Base-by-base conservation (phyloP, 345 rosid species). In the Brassica napus region DNA sequence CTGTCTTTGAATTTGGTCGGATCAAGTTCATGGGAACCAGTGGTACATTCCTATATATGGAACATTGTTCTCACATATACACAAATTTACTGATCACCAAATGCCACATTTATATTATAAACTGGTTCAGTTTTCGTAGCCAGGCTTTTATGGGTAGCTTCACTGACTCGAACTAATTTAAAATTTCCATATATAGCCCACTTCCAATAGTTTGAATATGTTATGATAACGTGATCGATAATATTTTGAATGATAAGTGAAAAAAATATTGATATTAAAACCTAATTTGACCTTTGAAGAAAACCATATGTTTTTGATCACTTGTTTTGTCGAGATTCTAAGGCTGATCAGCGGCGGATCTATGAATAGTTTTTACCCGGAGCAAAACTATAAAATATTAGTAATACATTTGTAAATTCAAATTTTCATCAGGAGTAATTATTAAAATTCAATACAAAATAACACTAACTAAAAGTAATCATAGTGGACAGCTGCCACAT, bases 21-120 rank as follows among this genome's bases (percentile, higher is more conserved):
- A 72, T 58, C 57, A 79, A 72, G 82, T 79, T 30, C 58, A 72
- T 66, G 69, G 73, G 21, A 79, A 58, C 73, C 82, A 66, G 82
- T 66, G 63, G 54, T 30, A 72, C 68, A 26, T 72, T 78, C 73
- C 28, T 49, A 39, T 37, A 37, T 26, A 49, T 54, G 81, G 66
- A 78, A 71, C 55, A 69, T 15, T 18, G 42, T 63, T 71, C 61
- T 2, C 32, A 26, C 11, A 64, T 64, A 54, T 65, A 78, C 12
- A 15, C 35, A 72, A 65, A 78, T 72, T 39, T 72, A 66, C 66
- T 72, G 68, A 70, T 28, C 68, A 66, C 72, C 77, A 78, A 37
- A 76, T 55, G 61, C 52, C 60, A 39, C 52, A 65, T 78, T 64
- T 52, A 71, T 78, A 62, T 77, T 61, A 62, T 54, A 71, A 26